Evolutionary conservation across 352 stramenopile genomes (phyloP).

Genomic region (Pythium grandisporangium): DNA sequence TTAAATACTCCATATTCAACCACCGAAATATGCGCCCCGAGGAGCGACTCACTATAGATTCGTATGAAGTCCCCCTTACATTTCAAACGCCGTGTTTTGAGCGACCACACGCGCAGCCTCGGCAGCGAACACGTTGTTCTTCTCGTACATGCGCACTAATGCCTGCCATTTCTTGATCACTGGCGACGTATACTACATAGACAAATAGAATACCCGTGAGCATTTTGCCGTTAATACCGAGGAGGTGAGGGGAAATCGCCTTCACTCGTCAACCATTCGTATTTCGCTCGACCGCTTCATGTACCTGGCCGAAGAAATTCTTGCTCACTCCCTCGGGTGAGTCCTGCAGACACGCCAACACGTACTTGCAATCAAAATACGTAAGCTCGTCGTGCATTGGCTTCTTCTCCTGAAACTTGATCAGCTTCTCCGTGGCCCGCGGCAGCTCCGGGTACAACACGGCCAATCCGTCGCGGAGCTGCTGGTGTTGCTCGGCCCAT

Average conservation of each 20-base stretch:
- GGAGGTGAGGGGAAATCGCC: no score
- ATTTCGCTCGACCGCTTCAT: no score
- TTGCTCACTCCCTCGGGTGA: slow-evolving; percentile 46
- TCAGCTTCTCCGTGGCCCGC: slow-evolving; percentile 26
- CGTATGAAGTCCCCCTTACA: no score
- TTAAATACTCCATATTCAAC: no score
- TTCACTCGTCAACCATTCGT: no score
- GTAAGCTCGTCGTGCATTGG: slow-evolving; percentile 42
- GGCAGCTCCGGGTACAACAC: slow-evolving; percentile 46
- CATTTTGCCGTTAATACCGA: no score
- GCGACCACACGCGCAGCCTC: slow-evolving; percentile 63
- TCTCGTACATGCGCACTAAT: slow-evolving; percentile 65
- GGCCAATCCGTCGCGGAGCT: slow-evolving; percentile 48
- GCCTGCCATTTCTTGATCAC: slow-evolving; percentile 63
- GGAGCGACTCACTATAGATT: no score
- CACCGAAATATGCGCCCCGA: no score
- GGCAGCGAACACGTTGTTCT: slow-evolving; percentile 67
- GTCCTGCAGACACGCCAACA: slow-evolving; percentile 45
- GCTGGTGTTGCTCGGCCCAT: slow-evolving; percentile 58
- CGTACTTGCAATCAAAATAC: slow-evolving; percentile 74
- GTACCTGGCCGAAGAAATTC: slow-evolving; percentile 79
- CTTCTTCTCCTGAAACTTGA: slow-evolving; percentile 34
- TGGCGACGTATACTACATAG: slow-evolving; percentile 73
- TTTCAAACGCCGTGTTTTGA: slow-evolving; percentile 72
- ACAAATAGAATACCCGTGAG: no score